Base-by-base conservation (phyloP, 2,329 filamentous ascomycete species). In the Beauveria medogensis region DNA sequence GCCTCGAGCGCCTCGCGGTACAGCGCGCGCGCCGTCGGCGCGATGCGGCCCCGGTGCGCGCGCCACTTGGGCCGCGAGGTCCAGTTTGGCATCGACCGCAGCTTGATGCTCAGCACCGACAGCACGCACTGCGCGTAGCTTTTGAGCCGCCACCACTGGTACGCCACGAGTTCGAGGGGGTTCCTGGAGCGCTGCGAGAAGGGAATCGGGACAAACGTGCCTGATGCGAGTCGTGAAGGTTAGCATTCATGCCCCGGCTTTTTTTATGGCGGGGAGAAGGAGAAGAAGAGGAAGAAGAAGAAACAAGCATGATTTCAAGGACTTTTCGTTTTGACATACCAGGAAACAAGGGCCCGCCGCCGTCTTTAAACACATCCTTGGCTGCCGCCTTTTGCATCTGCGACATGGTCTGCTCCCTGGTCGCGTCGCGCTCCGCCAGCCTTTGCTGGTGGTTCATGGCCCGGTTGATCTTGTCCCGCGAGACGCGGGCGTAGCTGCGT, bases 1-100 rank as follows among this genome's bases (percentile, higher is more conserved):
- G 22, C 22, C 22, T 22, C 77, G 66, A 85, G 83, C 78, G 90
- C 82, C 65, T 82, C 74, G 57, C 75, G 74, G 71, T 90, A 86
- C 67, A 89, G 74, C 22, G 76, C 78, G 66, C 82, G 79, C 37
- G 85, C 87, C 1, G 79, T 78, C 2, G 83, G 79, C 9, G 77
- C 70, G 52, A 83, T 74, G 57, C 71, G 69, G 24, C 71, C 65
- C 16, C 75, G 75, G 28, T 72, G 66, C 28, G 79, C 69, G 67
- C 78, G 76, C 68, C 79, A 78, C n/a, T 66, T 68, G 14, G 78
- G 77, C 22, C 72, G 72, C 37, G 71, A 72, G 57, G 77, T 70
- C 65, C 77, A 70, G 60, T 65, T 67, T 26, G 75, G 75, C 74
- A 79, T 80, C 28, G 81, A 82, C 40, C 72, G 65, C 54, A 79